Conservation (phyloP, 2,329 filamentous ascomycete genomes). For the Fusarium abutilonis region DNA sequence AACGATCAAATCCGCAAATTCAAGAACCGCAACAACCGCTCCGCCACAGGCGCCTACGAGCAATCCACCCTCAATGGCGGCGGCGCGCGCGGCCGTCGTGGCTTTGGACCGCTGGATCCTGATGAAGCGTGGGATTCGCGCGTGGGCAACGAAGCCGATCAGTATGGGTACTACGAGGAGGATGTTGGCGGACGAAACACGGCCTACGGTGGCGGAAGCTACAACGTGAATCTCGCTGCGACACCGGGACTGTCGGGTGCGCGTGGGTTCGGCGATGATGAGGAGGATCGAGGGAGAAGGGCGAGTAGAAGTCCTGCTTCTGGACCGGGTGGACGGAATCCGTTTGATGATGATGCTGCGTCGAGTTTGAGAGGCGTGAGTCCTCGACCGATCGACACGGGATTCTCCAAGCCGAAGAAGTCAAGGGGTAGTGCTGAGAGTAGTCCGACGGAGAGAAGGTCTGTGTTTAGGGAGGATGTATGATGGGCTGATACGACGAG, state of each 20-base stretch:
- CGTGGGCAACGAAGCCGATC: conserved; percentile 77
- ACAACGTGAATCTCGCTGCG: conserved; percentile 61
- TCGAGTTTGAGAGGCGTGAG: conserved; percentile 76
- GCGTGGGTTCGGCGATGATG: conserved; percentile 40
- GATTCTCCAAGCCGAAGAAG: conserved; percentile 45
- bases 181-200: conserved; percentile 47
- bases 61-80: conserved; percentile 55
- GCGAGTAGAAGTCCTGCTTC: conserved; percentile 56
- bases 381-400: conserved; percentile 74
- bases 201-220: conserved; percentile 52
- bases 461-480: conserved; percentile 76
- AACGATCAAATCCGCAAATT: conserved; percentile 71
- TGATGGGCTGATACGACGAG: neutral
- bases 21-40: conserved; percentile 71
- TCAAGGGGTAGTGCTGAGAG: conserved; percentile 54
- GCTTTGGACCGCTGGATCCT: conserved; percentile 76
- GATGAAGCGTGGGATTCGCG: conserved; percentile 88
- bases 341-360: conserved; percentile 76
- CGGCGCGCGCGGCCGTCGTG: conserved; percentile 58
- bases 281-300: conserved; percentile 54
- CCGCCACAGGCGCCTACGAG: conserved; percentile 78
- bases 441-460: conserved; percentile 74
- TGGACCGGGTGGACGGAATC: conserved; percentile 59
- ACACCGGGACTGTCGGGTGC: conserved; percentile 46
- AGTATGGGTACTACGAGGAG: conserved; percentile 78